Conservation (phyloP, 2,329 filamentous ascomycete genomes). For the Cordyceps farinosa region DNA sequence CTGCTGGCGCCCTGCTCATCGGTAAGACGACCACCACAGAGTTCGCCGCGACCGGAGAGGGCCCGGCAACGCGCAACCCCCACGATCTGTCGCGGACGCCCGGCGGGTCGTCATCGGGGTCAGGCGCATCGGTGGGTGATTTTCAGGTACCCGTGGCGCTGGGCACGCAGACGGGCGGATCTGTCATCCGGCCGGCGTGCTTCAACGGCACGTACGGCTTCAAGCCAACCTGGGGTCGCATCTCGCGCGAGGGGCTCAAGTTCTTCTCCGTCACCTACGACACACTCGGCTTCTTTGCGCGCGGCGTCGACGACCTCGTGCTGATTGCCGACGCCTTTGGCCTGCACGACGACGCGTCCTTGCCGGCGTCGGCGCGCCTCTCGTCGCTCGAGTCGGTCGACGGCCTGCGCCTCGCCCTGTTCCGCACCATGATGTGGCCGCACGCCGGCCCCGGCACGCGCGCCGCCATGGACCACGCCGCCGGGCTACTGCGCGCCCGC, state of each 20-base stretch:
- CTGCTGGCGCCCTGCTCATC: constrained; percentile 15
- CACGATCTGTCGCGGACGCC: constrained; percentile 64
- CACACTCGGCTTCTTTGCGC: constrained; percentile 59
- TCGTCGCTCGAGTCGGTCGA: constrained; percentile 33
- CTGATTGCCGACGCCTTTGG: constrained; percentile 52
- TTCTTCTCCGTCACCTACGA: constrained; percentile 58
- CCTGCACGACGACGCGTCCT: constrained; percentile 46
- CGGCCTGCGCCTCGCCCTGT: constrained; percentile 51
- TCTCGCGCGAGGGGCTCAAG: constrained; percentile 60
- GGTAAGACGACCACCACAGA: constrained; percentile 54
- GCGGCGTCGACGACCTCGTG: constrained; percentile 55
- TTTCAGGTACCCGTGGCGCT: constrained; percentile 58
- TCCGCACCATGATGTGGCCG: constrained; percentile 51
- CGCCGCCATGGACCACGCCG: constrained; percentile 40
- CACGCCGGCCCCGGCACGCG: constrained; percentile 43
- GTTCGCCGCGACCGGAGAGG: constrained; percentile 55
- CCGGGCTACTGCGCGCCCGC: constrained; percentile 36
- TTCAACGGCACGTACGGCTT: constrained; percentile 63
- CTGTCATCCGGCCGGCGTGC: constrained; percentile 59
- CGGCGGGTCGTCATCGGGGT: constrained; percentile 65
- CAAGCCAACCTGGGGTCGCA: constrained; percentile 63
- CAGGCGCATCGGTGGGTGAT: constrained; percentile 63
- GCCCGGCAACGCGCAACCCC: constrained; percentile 56
- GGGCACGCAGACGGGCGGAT: constrained; percentile 65
- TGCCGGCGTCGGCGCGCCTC: constrained; percentile 16